Base-by-base conservation (phyloP, 2,329 filamentous ascomycete genomes). In the Knufia fluminis region DNA sequence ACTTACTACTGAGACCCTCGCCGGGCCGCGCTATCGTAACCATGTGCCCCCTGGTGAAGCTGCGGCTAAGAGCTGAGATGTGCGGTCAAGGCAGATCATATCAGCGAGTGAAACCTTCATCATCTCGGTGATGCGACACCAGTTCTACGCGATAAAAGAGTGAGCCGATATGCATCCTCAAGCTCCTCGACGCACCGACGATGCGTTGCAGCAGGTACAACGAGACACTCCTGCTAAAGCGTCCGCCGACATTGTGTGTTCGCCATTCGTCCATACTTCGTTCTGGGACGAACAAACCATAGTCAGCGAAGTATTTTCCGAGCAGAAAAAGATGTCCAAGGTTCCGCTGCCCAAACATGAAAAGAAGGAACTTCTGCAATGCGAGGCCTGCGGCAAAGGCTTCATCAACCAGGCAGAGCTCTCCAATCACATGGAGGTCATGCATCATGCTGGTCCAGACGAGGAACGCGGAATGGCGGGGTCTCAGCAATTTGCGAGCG, bases 331-430 rank as follows among this genome's bases (percentile, higher is more conserved):
- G 32, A 24, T n/a, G 19, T 20, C 6, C 19, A 23, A 16, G 26
- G 3, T 26, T 12, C 22, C 28, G 8, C 8, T 17, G 3, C 2
- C 12, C 36, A 38, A 38, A 4, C 20, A 8, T 12, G 31, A 36
- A n/a, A 35, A 24, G 17, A 20, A 36, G 3, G 43, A 46, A 31
- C n/a, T 17, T 3, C 31, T 36, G 3, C 43, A 6, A 24, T 46
- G 43, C 24, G 28, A 28, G 19, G 28, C 22, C 31, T 46, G 43
- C 19, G 23, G 9, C n/a, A 46, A 26, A 16, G 16, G 32, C 3
- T 46, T 46, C 43, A 46, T 46, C 43, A 46, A 36, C 19, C 16
- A 46, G 20, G n/a, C 32, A 10, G 43, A 46, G 31, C 43, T 46
- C n/a, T 20, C 10, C 43, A 46, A 46, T 46, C 43, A 46, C 36